Evolutionary conservation across 225 moss, liverwort and hornwort species (phyloP).

Genomic region (Lunularia cruciata): DNA sequence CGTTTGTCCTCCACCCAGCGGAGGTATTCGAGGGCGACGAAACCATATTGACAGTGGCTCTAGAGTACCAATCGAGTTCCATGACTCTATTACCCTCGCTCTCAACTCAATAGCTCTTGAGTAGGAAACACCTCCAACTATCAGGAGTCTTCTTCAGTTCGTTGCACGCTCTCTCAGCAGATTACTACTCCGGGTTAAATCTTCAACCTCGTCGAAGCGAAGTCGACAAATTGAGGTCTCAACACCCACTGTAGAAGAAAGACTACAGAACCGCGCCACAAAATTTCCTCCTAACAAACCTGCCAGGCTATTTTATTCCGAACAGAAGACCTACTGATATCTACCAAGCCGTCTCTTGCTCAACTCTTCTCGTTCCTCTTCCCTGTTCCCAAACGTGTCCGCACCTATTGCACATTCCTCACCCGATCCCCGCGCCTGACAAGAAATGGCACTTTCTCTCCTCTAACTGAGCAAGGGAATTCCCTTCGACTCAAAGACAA

Average conservation of each 20-base stretch:
- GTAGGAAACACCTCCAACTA: neutral
- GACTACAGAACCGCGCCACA: neutral
- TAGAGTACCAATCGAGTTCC: constrained; percentile 19
- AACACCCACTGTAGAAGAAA: neutral
- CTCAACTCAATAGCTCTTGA: neutral
- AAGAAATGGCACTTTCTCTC: neutral
- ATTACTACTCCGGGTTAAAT: too few relatives aligned
- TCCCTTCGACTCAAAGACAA: neutral
- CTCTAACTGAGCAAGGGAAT: neutral
- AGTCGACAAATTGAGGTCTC: neutral
- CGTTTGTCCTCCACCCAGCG: constrained; percentile 12
- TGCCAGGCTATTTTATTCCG: neutral
- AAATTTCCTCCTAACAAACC: constrained; percentile 3
- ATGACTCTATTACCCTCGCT: neutral
- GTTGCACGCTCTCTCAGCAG: too few relatives aligned
- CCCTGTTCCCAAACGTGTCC: neutral
- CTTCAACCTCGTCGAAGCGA: too few relatives aligned
- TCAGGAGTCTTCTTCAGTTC: neutral
- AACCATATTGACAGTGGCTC: neutral
- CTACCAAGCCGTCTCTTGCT: neutral
- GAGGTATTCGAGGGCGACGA: neutral
- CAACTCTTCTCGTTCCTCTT: neutral
- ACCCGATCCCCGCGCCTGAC: too few relatives aligned
- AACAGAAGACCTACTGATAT: neutral
- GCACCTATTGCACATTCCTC: neutral